Base-by-base conservation (phyloP, 192 early-diverging fungal species). In the Backusella westeae region DNA sequence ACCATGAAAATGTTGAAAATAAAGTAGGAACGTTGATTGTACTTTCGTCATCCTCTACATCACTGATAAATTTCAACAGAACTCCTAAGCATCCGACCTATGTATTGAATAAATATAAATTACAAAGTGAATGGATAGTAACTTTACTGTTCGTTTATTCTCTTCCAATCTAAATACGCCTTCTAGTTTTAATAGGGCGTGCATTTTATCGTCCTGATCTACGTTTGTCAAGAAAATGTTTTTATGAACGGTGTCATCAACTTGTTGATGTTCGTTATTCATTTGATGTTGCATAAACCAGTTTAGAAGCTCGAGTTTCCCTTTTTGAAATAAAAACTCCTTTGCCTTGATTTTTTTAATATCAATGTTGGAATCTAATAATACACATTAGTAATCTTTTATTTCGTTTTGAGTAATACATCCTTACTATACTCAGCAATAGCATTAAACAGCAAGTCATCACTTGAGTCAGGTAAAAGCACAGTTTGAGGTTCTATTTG, bases 41-140 rank as follows among this genome's bases (percentile, higher is more conserved):
- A 32, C 71, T 69, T 39, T 75, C 63, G 4, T 79, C 68, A 17
- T 77, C 42, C 6, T 77, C 73, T n/a, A 76, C 71, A 34, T 80
- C 77, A 23, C 78, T 71, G 7, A 88, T 39, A 34, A 83, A 82
- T 42, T 72, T 79, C 17, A 89, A 68, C 8, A 89, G 34, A 5
- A 83, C 84, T 3, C 86, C 86, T 12, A 83, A 78, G 74, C 86
- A 87, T 9, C 83, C 78, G 15, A 87, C 71, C 87, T 88, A 38
- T 21, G 1, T 36, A 36, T 36, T n/a, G 3, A 44, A 34, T 56
- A 23, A 32, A n/a, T 8, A 36, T 42, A 23, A 19, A n/a, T 21
- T 19, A 49, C 26, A 32, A 71, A 14, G 3, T 36, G 34, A 2
- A 36, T 0, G 21, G 26, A 32, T 49, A 46, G 21, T 39, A 67